Base-by-base conservation (phyloP, 106 monocot genomes). In the Apostasia ramifera region DNA sequence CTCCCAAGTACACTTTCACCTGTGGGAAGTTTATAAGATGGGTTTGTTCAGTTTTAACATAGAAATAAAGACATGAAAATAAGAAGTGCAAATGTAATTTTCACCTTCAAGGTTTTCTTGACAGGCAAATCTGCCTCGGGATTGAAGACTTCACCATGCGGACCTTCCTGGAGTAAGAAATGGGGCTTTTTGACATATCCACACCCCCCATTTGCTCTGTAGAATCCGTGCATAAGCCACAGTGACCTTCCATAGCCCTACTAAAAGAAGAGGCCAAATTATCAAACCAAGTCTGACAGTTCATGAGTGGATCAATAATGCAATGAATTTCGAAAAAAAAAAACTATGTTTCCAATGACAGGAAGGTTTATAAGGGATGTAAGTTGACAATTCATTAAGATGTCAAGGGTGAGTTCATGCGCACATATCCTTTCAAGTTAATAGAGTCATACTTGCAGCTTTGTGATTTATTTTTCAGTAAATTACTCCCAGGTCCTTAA, bases 121-220 rank as follows among this genome's bases (percentile, higher is more conserved):
- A 86, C 73, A 40, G 86, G 79, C 62, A 80, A 86, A 66, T 13
- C 59, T 73, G 79, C 82, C 73, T 76, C 74, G 8, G 86, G 86
- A 59, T 86, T 71, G 49, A 86, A 86, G 13, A 80, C 79, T 5
- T 80, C 76, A 44, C 67, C 67, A 72, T 81, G 14, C 56, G 70
- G 70, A 59, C 85, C 80, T 10, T 44, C 38, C 48, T 79, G 65
- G 54, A 86, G 47, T 10, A 86, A 69, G 70, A 79, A 86, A 70
- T 86, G 82, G 5, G 86, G 86, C 62, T 86, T 86, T 68, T 74
- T 86, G 0, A 94, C 58, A 72, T 85, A 94, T 44, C 94, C 86
- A 50, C 82, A 86, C n/a, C 79, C 78, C 10, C 85, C 86, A 52
- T 86, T 86, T 47, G 82, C 82, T 77, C 55, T 76, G 64, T 62